A percentile compares a stretch with the other conserved stretches of the same genome.
These are phyloP conservation scores for Colletotrichum tofieldiae DNA, from an alignment of 2,329 filamentous ascomycete species.

Conservation along the genomic window DNA sequence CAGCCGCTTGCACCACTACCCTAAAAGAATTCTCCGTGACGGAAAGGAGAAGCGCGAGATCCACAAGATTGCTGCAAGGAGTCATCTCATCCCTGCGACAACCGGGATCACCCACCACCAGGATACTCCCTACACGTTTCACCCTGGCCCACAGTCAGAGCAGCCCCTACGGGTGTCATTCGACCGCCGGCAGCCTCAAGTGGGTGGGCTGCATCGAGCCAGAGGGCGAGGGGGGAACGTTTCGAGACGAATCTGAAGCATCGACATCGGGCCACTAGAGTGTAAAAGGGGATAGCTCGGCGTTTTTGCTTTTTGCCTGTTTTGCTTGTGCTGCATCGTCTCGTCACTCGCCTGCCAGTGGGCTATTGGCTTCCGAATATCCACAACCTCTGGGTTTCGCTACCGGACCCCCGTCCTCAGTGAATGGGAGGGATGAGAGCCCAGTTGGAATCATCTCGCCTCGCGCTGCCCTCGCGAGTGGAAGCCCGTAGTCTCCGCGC, in stretches of 20 bases:
- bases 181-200: slow-evolving; percentile 28
- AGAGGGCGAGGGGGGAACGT: slow-evolving; percentile 14
- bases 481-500: slow-evolving; percentile 4
- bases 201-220: slow-evolving; percentile 30
- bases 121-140: slow-evolving; percentile 38
- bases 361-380: slow-evolving; percentile 9
- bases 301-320: not conserved
- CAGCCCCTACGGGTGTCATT: slow-evolving; percentile 32
- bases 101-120: slow-evolving; percentile 1
- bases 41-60: slow-evolving; percentile 42
- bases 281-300: slow-evolving; percentile 34
- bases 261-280: slow-evolving; percentile 33
- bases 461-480: slow-evolving; percentile 30
- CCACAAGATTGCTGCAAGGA: slow-evolving; percentile 43
- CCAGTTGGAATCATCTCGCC: slow-evolving; percentile 21
- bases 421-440: not conserved
- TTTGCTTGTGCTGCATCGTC: slow-evolving; percentile 7
- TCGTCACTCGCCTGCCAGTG: slow-evolving; percentile 12
- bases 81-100: slow-evolving; percentile 5
- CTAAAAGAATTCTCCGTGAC: slow-evolving; percentile 32
- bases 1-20: slow-evolving; percentile 13
- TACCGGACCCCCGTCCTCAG: slow-evolving; percentile 22
- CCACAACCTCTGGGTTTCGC: slow-evolving; percentile 21
- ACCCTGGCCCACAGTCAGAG: slow-evolving; percentile 30
- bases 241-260: slow-evolving; percentile 43